Conservation (phyloP, 192 early-diverging fungal genomes). For the Umbelopsis vinacea region DNA sequence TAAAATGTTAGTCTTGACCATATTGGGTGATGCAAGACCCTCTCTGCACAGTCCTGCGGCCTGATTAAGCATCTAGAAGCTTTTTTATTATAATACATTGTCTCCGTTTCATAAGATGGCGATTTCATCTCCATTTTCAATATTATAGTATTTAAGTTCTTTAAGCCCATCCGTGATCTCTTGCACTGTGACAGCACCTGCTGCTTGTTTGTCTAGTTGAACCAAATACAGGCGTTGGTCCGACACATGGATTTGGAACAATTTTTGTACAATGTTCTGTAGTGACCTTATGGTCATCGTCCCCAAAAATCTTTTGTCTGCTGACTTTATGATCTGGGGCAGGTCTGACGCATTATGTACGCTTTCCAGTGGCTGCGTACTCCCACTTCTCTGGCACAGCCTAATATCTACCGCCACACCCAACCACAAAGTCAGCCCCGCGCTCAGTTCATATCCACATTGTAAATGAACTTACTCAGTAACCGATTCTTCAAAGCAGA, state of each 20-base stretch:
- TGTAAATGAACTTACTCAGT: not conserved
- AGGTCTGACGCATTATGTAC: not conserved
- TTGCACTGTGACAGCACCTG: constrained; percentile 27
- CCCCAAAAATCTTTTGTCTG: constrained; percentile 42
- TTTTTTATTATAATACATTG: not conserved
- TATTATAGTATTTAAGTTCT: constrained; percentile 55
- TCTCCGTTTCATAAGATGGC: constrained; percentile 23
- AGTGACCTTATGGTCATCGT: constrained; percentile 56
- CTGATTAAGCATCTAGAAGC: too few relatives aligned
- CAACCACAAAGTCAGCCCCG: not conserved
- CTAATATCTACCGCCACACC: constrained; percentile 27
- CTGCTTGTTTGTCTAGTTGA: constrained; percentile 24
- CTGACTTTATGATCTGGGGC: constrained; percentile 24
- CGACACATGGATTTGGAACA: constrained; percentile 45
- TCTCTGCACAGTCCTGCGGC: too few relatives aligned
- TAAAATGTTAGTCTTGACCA: too few relatives aligned
- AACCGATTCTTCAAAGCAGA: constrained; percentile 13
- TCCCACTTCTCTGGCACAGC: constrained; percentile 29
- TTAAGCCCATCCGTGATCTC: constrained; percentile 50
- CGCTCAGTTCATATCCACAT: not conserved
- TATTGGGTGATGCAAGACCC: too few relatives aligned
- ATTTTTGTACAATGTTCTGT: constrained; percentile 55
- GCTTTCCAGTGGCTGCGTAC: not conserved
- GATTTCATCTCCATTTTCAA: constrained; percentile 49
- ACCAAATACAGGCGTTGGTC: constrained; percentile 46